A percentile compares a stretch with the other conserved stretches of the same genome.
These are phyloP conservation scores for Eimeria praecox DNA, from an alignment of 169 alveolate genomes.

Conservation along the genomic window DNA sequence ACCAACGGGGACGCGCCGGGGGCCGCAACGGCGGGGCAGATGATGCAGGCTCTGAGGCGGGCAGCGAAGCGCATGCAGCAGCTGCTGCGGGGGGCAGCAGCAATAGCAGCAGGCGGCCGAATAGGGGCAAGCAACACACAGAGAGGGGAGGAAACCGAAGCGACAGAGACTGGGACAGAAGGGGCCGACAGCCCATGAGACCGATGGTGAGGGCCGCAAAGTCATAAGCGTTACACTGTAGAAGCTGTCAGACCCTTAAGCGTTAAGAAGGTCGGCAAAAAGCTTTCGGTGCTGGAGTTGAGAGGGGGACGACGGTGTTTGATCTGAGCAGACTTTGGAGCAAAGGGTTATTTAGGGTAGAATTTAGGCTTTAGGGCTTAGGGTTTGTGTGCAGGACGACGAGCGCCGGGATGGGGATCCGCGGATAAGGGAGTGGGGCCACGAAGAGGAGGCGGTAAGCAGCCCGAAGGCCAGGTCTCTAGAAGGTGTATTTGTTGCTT, in stretches of 20 bases:
- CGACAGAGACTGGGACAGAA: conserved; percentile 66
- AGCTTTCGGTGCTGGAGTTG: neutral
- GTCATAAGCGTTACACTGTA: neutral
- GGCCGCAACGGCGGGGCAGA: conserved; percentile 57
- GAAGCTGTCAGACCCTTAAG: neutral
- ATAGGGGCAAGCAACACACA: conserved; percentile 62
- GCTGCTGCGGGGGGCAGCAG: conserved; percentile 52
- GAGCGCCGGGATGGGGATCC: conserved; percentile 70
- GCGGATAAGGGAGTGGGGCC: conserved; percentile 68
- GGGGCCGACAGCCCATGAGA: conserved; percentile 53
- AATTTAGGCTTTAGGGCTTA: neutral
- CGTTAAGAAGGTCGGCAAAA: neutral
- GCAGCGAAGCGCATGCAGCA: conserved; percentile 51
- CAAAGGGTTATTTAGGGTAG: neutral
- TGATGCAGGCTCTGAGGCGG: conserved; percentile 65
- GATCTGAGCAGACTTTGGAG: neutral
- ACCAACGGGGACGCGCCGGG: conserved; percentile 77
- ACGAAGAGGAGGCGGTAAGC: conserved; percentile 68
- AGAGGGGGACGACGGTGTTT: neutral
- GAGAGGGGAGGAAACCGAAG: conserved; percentile 49
- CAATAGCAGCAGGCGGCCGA: conserved; percentile 49
- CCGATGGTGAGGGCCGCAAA: conserved; percentile 7
- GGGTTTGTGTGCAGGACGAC: conserved; percentile 60
- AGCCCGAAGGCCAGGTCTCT: neutral
- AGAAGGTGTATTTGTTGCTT: neutral